phyloP scores from a whole-genome alignment of 1,139 yeast genomes.

The Lodderomyces oxycetoniae region DNA sequence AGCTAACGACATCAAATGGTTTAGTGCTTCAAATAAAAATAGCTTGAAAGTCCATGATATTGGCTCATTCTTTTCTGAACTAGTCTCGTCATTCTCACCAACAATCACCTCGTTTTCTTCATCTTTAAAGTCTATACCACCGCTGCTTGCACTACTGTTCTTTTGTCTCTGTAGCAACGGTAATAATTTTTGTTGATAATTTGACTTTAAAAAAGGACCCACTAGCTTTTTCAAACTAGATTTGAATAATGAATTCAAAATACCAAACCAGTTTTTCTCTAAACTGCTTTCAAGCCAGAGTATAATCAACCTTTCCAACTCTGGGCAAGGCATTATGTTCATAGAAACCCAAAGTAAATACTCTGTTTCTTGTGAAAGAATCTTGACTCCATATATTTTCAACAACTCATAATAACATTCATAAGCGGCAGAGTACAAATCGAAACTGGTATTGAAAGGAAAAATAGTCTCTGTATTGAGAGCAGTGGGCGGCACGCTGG shows the following conservation, averaged over 20 bases:
- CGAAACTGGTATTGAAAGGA: constrained; percentile 38
- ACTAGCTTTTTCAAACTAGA: constrained; percentile 35
- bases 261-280: constrained; percentile 39
- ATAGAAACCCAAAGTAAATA: constrained; percentile 42
- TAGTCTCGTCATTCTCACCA: constrained; percentile 23
- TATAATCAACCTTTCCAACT: constrained; percentile 29
- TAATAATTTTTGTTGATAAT: constrained; percentile 39
- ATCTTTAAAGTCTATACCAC: constrained; percentile 34
- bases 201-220: constrained; percentile 36
- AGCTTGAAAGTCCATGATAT: constrained; percentile 67
- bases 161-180: constrained; percentile 44
- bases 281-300: constrained; percentile 40
- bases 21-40: constrained; percentile 56
- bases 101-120: constrained; percentile 47
- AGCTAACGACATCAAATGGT: constrained; percentile 44
- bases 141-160: constrained; percentile 28
- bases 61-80: constrained; percentile 51
- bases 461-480: constrained; percentile 31
- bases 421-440: constrained; percentile 34
- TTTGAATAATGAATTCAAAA: constrained; percentile 35
- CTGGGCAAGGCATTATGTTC: constrained; percentile 38
- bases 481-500: constrained; percentile 33
- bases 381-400: constrained; percentile 33
- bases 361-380: constrained; percentile 33
- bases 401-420: constrained; percentile 38